A percentile compares a stretch with the other conserved stretches of the same genome.
Evolutionary conservation across 495 filamentous ascomycete species (phyloP).

Genomic region (Letharia lupina): DNA sequence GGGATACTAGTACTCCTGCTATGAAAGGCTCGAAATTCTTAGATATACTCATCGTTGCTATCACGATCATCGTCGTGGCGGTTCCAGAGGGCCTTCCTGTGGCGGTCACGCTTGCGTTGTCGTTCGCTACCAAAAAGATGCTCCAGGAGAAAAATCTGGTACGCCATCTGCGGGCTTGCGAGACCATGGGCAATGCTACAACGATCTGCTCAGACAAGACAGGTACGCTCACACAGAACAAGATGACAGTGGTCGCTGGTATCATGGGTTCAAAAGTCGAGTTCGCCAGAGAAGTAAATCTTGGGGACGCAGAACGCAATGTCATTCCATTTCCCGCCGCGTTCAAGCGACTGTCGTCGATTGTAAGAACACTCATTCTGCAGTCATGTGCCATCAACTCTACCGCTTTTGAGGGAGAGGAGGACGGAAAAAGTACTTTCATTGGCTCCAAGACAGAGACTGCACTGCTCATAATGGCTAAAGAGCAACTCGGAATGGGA

Average conservation of each 20-base stretch:
- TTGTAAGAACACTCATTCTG: constrained; percentile 42
- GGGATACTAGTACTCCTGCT: constrained; percentile 42
- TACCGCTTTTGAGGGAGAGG: constrained; percentile 56
- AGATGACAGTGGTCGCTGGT: constrained; percentile 62
- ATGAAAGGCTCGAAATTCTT: constrained; percentile 55
- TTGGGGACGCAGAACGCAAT: constrained; percentile 27
- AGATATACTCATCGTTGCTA: constrained; percentile 58
- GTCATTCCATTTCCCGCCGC: constrained; percentile 25
- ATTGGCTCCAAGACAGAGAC: constrained; percentile 68
- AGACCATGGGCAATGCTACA: constrained; percentile 66
- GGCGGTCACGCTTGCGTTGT: constrained; percentile 60
- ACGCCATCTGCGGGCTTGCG: constrained; percentile 55
- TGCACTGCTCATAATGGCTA: constrained; percentile 54
- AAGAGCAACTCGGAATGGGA: constrained; percentile 56
- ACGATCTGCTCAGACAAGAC: constrained; percentile 66
- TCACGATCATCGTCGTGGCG: constrained; percentile 66
- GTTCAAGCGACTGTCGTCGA: constrained; percentile 35
- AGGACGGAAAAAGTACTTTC: constrained; percentile 48
- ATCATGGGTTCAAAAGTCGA: constrained; percentile 45
- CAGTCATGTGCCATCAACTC: constrained; percentile 60
- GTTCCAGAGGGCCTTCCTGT: constrained; percentile 62
- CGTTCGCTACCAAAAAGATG: constrained; percentile 62
- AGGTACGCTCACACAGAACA: constrained; percentile 62
- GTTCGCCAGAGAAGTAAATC: constrained; percentile 40
- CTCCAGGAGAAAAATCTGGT: constrained; percentile 63